These are phyloP conservation scores for Phascolomyces articulosus DNA, from an alignment of 371 early-diverging fungal species.

Conservation along the genomic window DNA sequence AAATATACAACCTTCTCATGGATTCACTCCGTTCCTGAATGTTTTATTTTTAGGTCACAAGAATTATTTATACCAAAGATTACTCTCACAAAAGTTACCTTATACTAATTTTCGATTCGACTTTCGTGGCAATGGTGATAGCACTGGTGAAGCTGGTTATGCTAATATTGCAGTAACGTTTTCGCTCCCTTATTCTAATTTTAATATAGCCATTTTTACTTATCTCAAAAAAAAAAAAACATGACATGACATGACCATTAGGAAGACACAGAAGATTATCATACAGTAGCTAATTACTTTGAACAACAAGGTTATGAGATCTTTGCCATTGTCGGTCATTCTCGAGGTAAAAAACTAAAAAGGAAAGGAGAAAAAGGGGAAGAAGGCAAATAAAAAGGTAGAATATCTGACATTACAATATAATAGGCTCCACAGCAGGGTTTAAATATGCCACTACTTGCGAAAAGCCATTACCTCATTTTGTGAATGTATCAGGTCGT, in stretches of 20 bases:
- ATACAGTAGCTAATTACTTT: slow-evolving; percentile 56
- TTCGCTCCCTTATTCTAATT: not conserved
- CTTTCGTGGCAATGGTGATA: slow-evolving; percentile 65
- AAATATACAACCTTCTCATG: too few species aligned
- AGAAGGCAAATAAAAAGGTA: too few species aligned
- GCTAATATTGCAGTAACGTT: slow-evolving; percentile 49
- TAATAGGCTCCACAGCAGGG: slow-evolving; percentile 53
- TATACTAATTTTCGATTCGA: slow-evolving; percentile 64
- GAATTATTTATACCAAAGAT: slow-evolving; percentile 63
- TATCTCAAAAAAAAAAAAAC: too few species aligned
- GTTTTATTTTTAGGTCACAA: slow-evolving; percentile 50
- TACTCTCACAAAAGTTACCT: slow-evolving; percentile 52
- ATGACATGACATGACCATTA: too few species aligned
- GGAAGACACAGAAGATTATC: slow-evolving; percentile 60
- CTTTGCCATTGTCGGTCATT: slow-evolving; percentile 62
- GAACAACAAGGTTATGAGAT: slow-evolving; percentile 59
- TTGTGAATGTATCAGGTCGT: slow-evolving; percentile 59
- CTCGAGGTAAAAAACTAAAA: slow-evolving; percentile 40
- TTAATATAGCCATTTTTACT: not conserved
- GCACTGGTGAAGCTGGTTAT: slow-evolving; percentile 54
- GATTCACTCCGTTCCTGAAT: too few species aligned
- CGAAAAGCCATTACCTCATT: slow-evolving; percentile 39
- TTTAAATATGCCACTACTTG: slow-evolving; percentile 59
- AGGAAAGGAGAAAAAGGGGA: slow-evolving; percentile 1
- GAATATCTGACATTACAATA: too few species aligned